Evolutionary conservation across 2,329 filamentous ascomycete genomes (phyloP).

Genomic region (Trichoderma sp.): DNA sequence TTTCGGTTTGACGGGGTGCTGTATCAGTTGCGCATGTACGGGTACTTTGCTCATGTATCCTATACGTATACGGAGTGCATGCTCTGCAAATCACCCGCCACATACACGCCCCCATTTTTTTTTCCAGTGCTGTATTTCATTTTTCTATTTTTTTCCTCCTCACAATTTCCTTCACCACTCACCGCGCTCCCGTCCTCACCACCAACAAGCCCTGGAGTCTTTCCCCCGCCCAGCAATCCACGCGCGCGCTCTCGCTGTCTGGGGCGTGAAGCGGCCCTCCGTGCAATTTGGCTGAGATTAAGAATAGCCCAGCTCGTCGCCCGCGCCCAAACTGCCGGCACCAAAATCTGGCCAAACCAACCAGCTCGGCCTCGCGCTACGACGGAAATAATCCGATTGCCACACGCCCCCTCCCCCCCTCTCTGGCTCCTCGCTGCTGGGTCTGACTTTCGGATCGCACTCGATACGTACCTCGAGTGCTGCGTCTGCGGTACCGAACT

Average conservation of each 20-base stretch:
- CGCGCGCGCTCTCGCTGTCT: slow-evolving; percentile 2
- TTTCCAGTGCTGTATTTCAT: not conserved
- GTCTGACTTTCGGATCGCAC: slow-evolving; percentile 18
- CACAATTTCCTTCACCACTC: not conserved
- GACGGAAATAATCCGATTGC: slow-evolving; percentile 40
- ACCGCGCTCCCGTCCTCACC: slow-evolving; percentile 6
- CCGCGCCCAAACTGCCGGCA: slow-evolving; percentile 18
- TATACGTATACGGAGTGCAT: slow-evolving; percentile 17
- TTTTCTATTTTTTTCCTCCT: not conserved
- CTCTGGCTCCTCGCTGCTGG: slow-evolving; percentile 28
- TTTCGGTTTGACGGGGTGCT: not conserved
- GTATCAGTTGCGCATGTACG: not conserved
- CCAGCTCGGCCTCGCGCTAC: slow-evolving; percentile 26
- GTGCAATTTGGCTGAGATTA: slow-evolving; percentile 3
- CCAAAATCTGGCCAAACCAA: not conserved
- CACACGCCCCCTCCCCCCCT: slow-evolving; percentile 29
- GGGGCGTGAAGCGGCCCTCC: not conserved
- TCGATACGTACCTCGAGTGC: slow-evolving; percentile 32
- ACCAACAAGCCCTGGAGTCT: not conserved
- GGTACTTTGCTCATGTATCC: not conserved
- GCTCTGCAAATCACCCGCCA: not conserved
- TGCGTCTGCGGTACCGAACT: not conserved
- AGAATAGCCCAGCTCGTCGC: not conserved
- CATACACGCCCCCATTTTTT: not conserved
- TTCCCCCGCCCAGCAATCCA: not conserved